These are phyloP conservation scores for Hanseniaspora lachancei DNA, from an alignment of 805 yeast genomes.

Conservation along the genomic window DNA sequence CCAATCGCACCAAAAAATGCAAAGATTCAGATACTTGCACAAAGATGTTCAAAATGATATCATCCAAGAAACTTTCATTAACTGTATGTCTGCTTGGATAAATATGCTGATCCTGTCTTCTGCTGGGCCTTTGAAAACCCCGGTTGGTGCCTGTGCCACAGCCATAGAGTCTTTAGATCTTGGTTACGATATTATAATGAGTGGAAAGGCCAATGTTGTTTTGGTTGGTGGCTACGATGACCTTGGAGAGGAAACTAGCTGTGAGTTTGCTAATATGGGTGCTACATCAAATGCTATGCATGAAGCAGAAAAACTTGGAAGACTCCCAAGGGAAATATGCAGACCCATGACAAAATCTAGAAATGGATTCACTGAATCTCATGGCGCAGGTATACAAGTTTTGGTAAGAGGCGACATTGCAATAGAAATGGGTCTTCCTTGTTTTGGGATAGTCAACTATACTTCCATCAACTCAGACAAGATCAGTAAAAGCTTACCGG, in stretches of 20 bases:
- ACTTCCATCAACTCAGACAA: slow-evolving; percentile 80
- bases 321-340: slow-evolving; percentile 84
- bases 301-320: slow-evolving; percentile 58
- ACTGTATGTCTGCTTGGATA: slow-evolving; percentile 90
- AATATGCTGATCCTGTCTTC: slow-evolving; percentile 78
- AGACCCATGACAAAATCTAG: slow-evolving; percentile 80
- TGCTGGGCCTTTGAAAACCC: slow-evolving; percentile 84
- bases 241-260: slow-evolving; percentile 81
- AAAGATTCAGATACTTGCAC: slow-evolving; percentile 52
- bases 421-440: slow-evolving; percentile 80
- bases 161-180: slow-evolving; percentile 78
- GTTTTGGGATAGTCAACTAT: slow-evolving; percentile 70
- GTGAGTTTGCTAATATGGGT: slow-evolving; percentile 84
- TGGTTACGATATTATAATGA: slow-evolving; percentile 69
- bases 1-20: slow-evolving; percentile 73
- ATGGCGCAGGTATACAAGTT: slow-evolving; percentile 83
- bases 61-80: slow-evolving; percentile 79
- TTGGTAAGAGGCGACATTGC: slow-evolving; percentile 79
- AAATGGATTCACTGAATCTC: slow-evolving; percentile 86
- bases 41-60: slow-evolving; percentile 84
- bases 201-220: slow-evolving; percentile 74
- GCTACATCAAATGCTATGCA: slow-evolving; percentile 68
- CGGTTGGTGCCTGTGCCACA: slow-evolving; percentile 91
- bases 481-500: slow-evolving; percentile 83
- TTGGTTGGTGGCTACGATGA: slow-evolving; percentile 89